Evolutionary conservation across 352 stramenopile species (phyloP), one percentile per base, ranked within the genome.

Genomic region (Vaucheria bursata): DNA sequence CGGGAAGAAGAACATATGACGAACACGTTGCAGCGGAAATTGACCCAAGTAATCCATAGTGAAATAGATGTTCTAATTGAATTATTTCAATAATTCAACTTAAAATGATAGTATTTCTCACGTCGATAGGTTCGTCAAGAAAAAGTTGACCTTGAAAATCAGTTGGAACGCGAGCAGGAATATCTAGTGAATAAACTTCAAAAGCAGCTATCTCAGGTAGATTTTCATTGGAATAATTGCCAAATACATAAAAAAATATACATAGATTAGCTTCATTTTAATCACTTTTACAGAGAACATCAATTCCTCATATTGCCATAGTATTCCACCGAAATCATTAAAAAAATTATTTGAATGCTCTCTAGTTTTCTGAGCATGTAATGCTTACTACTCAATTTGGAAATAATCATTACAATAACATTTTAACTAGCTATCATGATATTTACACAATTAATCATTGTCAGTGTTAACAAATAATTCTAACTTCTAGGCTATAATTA

Each of bases 171-270:
- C 75, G 90, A 95, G 77, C 90, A 95, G 84, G 90, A 95, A 73
- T 94, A 93, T 84, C 92, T 95, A 49, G 90, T 95, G 25, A 95
- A 95, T 86, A 92, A 92, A 68, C 87, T 95, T 36, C 89, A 94
- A 85, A 94, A 95, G 79, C 90, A 94, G 82, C 88, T 81, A 5
- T 70, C 76, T 2, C 76, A 81, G 76, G 76, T 80, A 40, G n/a
- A n/a, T n/a, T n/a, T n/a, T n/a, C n/a, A n/a, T n/a, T n/a, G n/a
- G n/a, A n/a, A n/a, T n/a, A n/a, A n/a, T n/a, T n/a, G n/a, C n/a
- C n/a, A n/a, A n/a, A n/a, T n/a, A n/a, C n/a, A n/a, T n/a, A n/a
- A n/a, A n/a, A n/a, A n/a, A n/a, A n/a, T n/a, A n/a, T n/a, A n/a
- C n/a, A n/a, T n/a, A n/a, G n/a, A n/a, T n/a, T n/a, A n/a, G n/a